Percentiles rank a stretch among this genome's conserved stretches.
phyloP scores from a whole-genome alignment of 352 stramenopile genomes.

The Phytophthora ohioensis region DNA sequence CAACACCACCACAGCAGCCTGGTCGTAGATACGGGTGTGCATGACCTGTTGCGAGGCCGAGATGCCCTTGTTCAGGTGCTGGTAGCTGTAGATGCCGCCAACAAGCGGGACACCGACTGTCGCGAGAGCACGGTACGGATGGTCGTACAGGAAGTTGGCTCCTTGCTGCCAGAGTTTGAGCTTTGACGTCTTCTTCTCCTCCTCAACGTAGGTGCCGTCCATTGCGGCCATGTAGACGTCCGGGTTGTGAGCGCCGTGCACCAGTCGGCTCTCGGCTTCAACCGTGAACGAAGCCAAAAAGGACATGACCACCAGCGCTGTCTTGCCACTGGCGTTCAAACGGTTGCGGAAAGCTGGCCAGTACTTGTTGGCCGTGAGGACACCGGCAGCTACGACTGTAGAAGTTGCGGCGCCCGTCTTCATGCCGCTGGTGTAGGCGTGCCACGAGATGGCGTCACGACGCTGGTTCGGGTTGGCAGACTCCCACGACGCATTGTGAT shows the following conservation, averaged over 20 bases:
- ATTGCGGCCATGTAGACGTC: conserved; percentile 68
- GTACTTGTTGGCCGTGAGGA: conserved; percentile 61
- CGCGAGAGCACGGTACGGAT: conserved; percentile 65
- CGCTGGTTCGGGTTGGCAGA: conserved; percentile 46
- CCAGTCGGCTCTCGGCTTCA: conserved; percentile 60
- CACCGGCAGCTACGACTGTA: conserved; percentile 30
- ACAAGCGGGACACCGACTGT: conserved; percentile 64
- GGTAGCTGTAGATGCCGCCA: conserved; percentile 67
- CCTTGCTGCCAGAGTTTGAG: conserved; percentile 58
- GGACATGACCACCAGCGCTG: conserved; percentile 63
- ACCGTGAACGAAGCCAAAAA: conserved; percentile 71
- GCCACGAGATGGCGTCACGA: conserved; percentile 68
- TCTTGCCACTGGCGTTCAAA: conserved; percentile 73
- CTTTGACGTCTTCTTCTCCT: conserved; percentile 40
- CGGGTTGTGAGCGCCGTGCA: conserved; percentile 69
- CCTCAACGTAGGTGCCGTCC: conserved; percentile 53
- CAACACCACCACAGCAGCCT: conserved; percentile 65
- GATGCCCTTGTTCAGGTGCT: conserved; percentile 72
- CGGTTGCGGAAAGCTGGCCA: conserved; percentile 71
- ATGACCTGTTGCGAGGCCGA: conserved; percentile 81
- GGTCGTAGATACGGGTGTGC: conserved; percentile 83
- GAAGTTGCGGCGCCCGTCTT: conserved; percentile 47
- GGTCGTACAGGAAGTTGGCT: conserved; percentile 78
- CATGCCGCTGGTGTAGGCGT: conserved; percentile 65
- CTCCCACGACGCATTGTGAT: conserved; percentile 35